Evolutionary conservation across 805 yeast species (phyloP).

Genomic region (Pichia deserticola): DNA sequence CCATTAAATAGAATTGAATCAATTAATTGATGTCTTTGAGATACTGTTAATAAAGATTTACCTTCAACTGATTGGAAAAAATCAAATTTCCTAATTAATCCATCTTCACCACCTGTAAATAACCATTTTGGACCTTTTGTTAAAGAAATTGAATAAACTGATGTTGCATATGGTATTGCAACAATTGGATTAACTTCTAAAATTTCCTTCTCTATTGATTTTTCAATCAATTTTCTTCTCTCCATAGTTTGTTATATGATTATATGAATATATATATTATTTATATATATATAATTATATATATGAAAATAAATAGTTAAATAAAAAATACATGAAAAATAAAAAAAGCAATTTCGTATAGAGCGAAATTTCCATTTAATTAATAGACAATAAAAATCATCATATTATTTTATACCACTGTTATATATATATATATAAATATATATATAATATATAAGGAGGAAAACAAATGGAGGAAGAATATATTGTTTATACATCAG

Average conservation of each 20-base stretch:
- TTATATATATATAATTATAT: too few relatives aligned
- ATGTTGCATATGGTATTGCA: conserved; percentile 76
- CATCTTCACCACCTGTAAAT: conserved; percentile 94
- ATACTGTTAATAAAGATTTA: conserved; percentile 76
- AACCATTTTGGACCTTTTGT: conserved; percentile 80
- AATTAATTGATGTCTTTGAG: conserved; percentile 82
- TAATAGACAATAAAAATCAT: too few relatives aligned
- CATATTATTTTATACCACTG: too few relatives aligned
- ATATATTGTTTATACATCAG: conserved; percentile 48
- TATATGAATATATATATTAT: too few relatives aligned
- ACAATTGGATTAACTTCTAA: conserved; percentile 78
- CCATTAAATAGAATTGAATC: conserved; percentile 86
- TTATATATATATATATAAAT: too few relatives aligned
- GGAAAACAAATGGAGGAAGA: not conserved
- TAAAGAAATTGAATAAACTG: conserved; percentile 70
- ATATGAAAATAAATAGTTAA: too few relatives aligned
- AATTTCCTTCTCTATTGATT: conserved; percentile 34
- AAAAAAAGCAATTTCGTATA: too few relatives aligned
- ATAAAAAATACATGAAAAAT: too few relatives aligned
- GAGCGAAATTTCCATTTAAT: too few relatives aligned
- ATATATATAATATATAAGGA: too few relatives aligned
- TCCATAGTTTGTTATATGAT: not conserved
- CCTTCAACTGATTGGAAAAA: conserved; percentile 82
- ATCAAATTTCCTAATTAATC: conserved; percentile 85
- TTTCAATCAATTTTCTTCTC: conserved; percentile 26